phyloP scores from a whole-genome alignment of 2,329 filamentous ascomycete genomes.

The Mariannaea elegans region DNA sequence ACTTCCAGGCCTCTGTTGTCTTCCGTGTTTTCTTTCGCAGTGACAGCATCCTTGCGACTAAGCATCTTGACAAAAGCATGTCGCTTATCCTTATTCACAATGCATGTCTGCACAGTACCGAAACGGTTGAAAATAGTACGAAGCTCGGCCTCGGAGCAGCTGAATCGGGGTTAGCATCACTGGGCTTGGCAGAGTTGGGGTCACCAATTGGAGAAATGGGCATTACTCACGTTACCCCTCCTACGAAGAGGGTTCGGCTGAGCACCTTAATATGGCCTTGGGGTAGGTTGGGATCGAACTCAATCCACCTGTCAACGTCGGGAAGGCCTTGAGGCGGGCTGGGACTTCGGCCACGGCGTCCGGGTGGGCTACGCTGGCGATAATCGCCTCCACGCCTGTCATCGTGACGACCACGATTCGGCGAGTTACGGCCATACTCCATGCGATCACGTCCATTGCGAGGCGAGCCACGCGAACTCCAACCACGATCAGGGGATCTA shows the following conservation, averaged over 20 bases:
- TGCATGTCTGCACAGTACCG: slow-evolving; percentile 94
- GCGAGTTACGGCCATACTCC: slow-evolving; percentile 77
- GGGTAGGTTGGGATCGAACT: slow-evolving; percentile 79
- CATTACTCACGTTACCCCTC: slow-evolving; percentile 82
- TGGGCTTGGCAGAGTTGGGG: slow-evolving; percentile 18
- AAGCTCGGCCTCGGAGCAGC: slow-evolving; percentile 82
- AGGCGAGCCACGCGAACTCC: slow-evolving; percentile 73
- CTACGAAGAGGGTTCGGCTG: slow-evolving; percentile 95
- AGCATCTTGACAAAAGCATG: slow-evolving; percentile 99
- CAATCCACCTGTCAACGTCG: slow-evolving; percentile 72
- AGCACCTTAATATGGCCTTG: slow-evolving; percentile 87
- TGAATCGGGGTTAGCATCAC: slow-evolving; percentile 47
- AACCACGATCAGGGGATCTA: slow-evolving; percentile 79
- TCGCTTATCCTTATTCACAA: slow-evolving; percentile 97
- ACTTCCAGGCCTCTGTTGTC: slow-evolving; percentile 76
- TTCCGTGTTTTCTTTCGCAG: slow-evolving; percentile 89
- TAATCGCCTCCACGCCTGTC: slow-evolving; percentile 73
- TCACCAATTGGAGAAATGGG: slow-evolving; percentile 34
- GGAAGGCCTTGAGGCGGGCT: slow-evolving; percentile 58
- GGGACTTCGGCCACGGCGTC: slow-evolving; percentile 72
- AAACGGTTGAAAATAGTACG: slow-evolving; percentile 81
- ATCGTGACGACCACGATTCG: slow-evolving; percentile 67
- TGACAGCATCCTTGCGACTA: slow-evolving; percentile 83
- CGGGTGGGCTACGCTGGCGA: slow-evolving; percentile 85
- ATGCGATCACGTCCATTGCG: slow-evolving; percentile 72